Evolutionary conservation across 2,329 filamentous ascomycete genomes (phyloP), one percentile per base, ranked within the genome.

Genomic region (Tolypocladium album): DNA sequence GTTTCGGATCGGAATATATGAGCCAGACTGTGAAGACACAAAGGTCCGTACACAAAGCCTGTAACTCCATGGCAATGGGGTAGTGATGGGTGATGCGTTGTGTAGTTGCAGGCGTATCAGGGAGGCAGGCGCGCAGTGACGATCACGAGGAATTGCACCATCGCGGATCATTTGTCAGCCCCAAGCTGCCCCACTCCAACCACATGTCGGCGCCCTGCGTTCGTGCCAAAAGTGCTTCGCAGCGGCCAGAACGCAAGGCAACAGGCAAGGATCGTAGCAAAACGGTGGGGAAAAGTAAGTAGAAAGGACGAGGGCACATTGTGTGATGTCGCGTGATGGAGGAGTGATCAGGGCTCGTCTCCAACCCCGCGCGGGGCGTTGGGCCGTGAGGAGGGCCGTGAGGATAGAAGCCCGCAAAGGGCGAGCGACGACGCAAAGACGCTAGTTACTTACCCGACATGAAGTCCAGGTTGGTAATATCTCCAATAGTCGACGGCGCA

Each of bases 131-230:
- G 60, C 55, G 36, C 22, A 50, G 61, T 63, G 65, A 61, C 76
- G 74, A 78, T 84, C 82, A 84, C 81, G 81, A 76, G 82, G 72
- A 81, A 85, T 85, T 78, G 80, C 82, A 80, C 78, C 81, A 85
- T 85, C 76, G 72, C 66, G 70, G 67, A 66, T 70, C 71, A 78
- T 77, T 79, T 76, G 75, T 74, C 73, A 74, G 73, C 71, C 64
- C 66, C 71, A 27, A 22, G 42, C n/a, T 38, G 61, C 61, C 61
- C 66, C 65, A 64, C 65, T 61, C 31, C 61, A 63, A 63, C 64
- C 65, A 69, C 61, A 69, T 64, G 66, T 61, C 9, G 67, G 62
- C 64, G 60, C 63, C 61, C 58, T 61, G 61, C 56, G 57, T 57
- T 60, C 60, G 55, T 17, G 39, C 43, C 39, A 55, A 50, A 61